These are phyloP conservation scores for Drechslerella dactyloides DNA, from an alignment of 2,329 filamentous ascomycete genomes.

Conservation along the genomic window DNA sequence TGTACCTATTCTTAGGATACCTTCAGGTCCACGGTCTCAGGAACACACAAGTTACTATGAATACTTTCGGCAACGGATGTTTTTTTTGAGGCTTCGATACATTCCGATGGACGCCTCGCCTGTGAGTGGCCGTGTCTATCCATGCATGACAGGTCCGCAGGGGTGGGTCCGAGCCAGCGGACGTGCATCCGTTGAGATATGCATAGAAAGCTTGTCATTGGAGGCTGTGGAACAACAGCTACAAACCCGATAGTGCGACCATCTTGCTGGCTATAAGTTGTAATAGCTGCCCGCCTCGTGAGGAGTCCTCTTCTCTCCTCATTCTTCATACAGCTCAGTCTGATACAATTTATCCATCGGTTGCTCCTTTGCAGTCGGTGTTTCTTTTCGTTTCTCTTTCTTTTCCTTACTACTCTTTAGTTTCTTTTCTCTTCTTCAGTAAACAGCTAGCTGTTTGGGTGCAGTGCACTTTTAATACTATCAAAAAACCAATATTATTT, in stretches of 20 bases:
- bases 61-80: slow-evolving; percentile 16
- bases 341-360: slow-evolving; percentile 48
- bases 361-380: slow-evolving; percentile 30
- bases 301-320: slow-evolving; percentile 21
- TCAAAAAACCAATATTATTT: slow-evolving; percentile 14
- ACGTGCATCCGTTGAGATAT: slow-evolving; percentile 48
- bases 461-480: slow-evolving; percentile 40
- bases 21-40: slow-evolving; percentile 10
- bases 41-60: slow-evolving; percentile 47
- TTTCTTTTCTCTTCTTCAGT: slow-evolving; percentile 5
- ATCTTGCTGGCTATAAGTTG: slow-evolving; percentile 44
- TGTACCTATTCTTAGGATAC: slow-evolving; percentile 45
- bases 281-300: slow-evolving; percentile 25
- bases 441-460: slow-evolving; percentile 50
- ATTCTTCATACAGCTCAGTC: slow-evolving; percentile 39
- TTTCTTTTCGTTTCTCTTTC: slow-evolving; percentile 35
- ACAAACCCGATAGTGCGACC: not conserved
- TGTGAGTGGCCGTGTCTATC: slow-evolving; percentile 14
- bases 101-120: slow-evolving; percentile 40
- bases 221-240: slow-evolving; percentile 39
- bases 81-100: slow-evolving; percentile 27
- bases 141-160: slow-evolving; percentile 18
- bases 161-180: slow-evolving; percentile 19
- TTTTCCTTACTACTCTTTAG: slow-evolving; percentile 37
- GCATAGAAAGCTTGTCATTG: slow-evolving; percentile 49